Evolutionary conservation across 345 rosid species (phyloP).

Genomic region (Salix viminalis): DNA sequence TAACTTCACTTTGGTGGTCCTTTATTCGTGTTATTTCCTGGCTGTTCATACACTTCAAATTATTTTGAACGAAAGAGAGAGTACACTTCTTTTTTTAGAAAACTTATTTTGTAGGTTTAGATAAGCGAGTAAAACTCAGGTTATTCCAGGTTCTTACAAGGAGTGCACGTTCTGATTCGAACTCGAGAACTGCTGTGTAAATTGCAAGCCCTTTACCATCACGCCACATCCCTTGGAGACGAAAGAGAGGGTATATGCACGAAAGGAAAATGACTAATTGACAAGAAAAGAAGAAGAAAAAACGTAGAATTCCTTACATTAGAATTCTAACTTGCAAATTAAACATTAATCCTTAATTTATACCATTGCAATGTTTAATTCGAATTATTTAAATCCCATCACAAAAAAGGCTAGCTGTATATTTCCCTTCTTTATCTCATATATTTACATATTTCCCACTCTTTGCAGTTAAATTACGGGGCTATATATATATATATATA

Average conservation of each 20-base stretch:
- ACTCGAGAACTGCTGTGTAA: too few species aligned
- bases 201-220: fast-evolving
- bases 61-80: not conserved
- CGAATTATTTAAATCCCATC: too few species aligned
- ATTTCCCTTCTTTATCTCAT: too few species aligned
- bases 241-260: not conserved
- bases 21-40: not conserved
- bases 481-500: too few species aligned
- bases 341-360: too few species aligned
- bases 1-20: not conserved
- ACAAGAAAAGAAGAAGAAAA: not conserved
- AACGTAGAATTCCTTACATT: not conserved
- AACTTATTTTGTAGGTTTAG: too few species aligned
- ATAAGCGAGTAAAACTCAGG: too few species aligned
- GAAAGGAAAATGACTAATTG: not conserved
- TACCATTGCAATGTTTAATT: too few species aligned
- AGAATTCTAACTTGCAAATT: too few species aligned
- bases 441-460: not conserved
- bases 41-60: not conserved
- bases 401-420: too few species aligned
- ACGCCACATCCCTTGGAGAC: fast-evolving
- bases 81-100: too few species aligned
- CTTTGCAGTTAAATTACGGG: not conserved
- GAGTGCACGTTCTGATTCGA: fast-evolving
- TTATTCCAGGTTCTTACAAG: fast-evolving